Base-by-base conservation (phyloP, 345 rosid genomes). In the Eucalyptus curtisii region DNA sequence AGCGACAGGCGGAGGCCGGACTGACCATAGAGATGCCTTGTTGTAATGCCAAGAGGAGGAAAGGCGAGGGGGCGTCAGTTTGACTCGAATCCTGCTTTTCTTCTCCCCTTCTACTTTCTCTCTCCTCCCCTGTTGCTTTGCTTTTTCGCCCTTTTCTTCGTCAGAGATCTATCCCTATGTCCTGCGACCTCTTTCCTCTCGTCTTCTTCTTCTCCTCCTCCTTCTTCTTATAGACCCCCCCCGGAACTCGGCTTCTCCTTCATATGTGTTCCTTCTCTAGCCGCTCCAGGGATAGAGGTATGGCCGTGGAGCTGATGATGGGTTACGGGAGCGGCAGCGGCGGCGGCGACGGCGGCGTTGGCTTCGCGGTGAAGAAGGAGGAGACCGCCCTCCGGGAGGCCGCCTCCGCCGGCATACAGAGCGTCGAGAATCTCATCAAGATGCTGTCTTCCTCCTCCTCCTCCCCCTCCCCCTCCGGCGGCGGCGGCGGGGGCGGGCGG, bases 271-370 rank as follows among this genome's bases (percentile, higher is more conserved):
- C 82, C 22, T 76, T 76, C 82, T 37, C 82, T 16, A 76, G 24
- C 25, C 86, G 68, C 8, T 40, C 61, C 17, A 59, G 91, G 90
- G 84, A 88, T 80, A 61, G 49, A 88, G 89, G 84, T 50, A 95
- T 95, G 98, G 94, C 98, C 9, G 95, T 95, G 90, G 94, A 95
- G 88, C 91, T 93, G 88, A 93, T 95, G 94, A 92, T 91, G 94
- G 93, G 94, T 27, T 90, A 48, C 88, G 91, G 82, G 1, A 33
- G 25, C 82, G 47, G 91, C n/a, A 92, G 15, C 53, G 91, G 89
- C 40, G 44, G 55, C 55, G 55, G 55, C 55, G 55, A 52, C 59
- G 92, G 92, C 88, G 57, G 92, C 64, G 92, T 91, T 86, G 57
- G 93, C 64, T 92, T 92, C 79, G 89, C 92, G 2, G 86, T 86